These are phyloP conservation scores for Akanthomyces dipterigenus DNA, from an alignment of 2,329 filamentous ascomycete species.

Conservation along the genomic window DNA sequence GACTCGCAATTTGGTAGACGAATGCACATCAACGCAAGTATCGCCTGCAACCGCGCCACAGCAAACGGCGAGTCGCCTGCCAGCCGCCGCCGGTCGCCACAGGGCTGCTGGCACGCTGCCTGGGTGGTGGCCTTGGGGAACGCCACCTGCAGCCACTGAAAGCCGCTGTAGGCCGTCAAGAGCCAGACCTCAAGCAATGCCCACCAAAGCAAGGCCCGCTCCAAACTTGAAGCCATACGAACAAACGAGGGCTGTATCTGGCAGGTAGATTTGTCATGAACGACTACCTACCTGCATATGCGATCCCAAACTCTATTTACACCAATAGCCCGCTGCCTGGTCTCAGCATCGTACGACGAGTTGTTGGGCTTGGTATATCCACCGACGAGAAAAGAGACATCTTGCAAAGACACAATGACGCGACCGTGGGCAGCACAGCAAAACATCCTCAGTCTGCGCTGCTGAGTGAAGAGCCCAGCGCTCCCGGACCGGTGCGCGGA, in stretches of 20 bases:
- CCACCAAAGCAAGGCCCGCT: neutral
- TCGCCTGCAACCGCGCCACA: neutral
- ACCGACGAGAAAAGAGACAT: slow-evolving; percentile 4
- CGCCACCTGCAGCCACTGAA: neutral
- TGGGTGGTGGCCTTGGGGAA: too few species aligned
- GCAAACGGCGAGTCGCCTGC: neutral
- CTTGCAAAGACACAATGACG: neutral
- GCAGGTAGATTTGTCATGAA: too few species aligned
- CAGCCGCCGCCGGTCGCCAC: neutral
- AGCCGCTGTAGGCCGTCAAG: neutral
- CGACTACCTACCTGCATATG: neutral
- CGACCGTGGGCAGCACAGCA: neutral
- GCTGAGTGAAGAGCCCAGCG: neutral
- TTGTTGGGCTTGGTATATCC: neutral
- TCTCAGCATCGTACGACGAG: neutral
- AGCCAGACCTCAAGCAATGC: neutral
- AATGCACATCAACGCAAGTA: neutral
- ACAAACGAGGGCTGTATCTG: too few species aligned
- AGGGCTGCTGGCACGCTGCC: neutral
- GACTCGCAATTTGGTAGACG: neutral
- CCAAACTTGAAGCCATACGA: neutral
- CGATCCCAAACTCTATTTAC: neutral
- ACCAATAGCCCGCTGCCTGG: neutral
- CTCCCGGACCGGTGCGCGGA: neutral
- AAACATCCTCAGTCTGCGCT: too few species aligned